Base-by-base conservation (phyloP, 257 asterid species). In the Rubia yunnanensis region DNA sequence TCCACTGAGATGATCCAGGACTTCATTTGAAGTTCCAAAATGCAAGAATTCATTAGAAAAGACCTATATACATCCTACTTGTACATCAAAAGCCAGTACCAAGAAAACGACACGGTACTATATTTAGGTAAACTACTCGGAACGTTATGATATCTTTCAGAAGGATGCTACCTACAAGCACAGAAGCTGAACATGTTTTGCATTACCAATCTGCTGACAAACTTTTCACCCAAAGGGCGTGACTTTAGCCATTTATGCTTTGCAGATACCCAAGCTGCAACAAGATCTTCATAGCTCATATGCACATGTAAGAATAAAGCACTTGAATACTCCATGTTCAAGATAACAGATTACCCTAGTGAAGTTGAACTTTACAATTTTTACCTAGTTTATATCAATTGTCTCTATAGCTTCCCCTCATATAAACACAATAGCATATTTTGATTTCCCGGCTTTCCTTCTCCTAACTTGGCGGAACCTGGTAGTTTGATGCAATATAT, bases 381-480 rank as follows among this genome's bases (percentile, higher is more conserved):
- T 70, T 83, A 92, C 98, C 95, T 92, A 97, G 79, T 94, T 94
- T 97, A 94, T 94, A 78, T 94, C 99, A 71, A 94, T 94, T n/a
- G n/a, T n/a, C n/a, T n/a, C n/a, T n/a, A n/a, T n/a, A n/a, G n/a
- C n/a, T n/a, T n/a, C n/a, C n/a, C n/a, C n/a, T n/a, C n/a, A n/a
- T n/a, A n/a, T n/a, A n/a, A n/a, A n/a, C n/a, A n/a, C n/a, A n/a
- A n/a, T n/a, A n/a, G n/a, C n/a, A n/a, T n/a, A n/a, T n/a, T n/a
- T n/a, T n/a, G n/a, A n/a, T n/a, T n/a, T n/a, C n/a, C n/a, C n/a
- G n/a, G n/a, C n/a, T n/a, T n/a, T n/a, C n/a, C n/a, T n/a, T n/a
- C n/a, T n/a, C n/a, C n/a, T n/a, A n/a, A n/a, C n/a, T n/a, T n/a
- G n/a, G n/a, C n/a, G n/a, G n/a, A n/a, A n/a, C n/a, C n/a, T n/a